Evolutionary conservation across 257 asterid species (phyloP).

Genomic region (Rhazya stricta): DNA sequence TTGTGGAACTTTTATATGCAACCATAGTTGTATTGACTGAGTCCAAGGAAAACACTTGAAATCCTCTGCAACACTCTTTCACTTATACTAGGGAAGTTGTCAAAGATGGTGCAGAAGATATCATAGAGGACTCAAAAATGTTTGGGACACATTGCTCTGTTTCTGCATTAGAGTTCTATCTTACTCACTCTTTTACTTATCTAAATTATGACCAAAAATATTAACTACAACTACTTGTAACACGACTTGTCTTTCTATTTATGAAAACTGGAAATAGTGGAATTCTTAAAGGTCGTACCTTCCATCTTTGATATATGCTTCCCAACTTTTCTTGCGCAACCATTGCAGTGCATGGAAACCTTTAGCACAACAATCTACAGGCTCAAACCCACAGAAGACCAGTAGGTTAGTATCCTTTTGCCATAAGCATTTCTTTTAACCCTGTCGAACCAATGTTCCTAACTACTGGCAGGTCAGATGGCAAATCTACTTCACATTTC

Average conservation of each 20-base stretch:
- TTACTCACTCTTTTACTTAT: too few species aligned
- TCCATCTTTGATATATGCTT: slow-evolving; percentile 64
- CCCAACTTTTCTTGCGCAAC: slow-evolving; percentile 74
- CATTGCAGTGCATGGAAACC: slow-evolving; percentile 71
- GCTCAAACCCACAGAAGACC: not conserved
- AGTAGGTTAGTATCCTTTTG: not conserved
- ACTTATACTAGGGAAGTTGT: too few species aligned
- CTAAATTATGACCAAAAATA: too few species aligned
- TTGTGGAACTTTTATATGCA: not conserved
- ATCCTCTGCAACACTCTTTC: too few species aligned
- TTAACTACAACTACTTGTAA: too few species aligned
- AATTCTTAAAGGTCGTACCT: slow-evolving; percentile 15
- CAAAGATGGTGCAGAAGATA: too few species aligned
- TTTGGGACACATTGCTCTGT: not conserved
- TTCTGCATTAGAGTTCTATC: not conserved
- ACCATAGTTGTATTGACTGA: too few species aligned
- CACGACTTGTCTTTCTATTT: too few species aligned
- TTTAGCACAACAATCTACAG: slow-evolving; percentile 22
- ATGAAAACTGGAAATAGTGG: not conserved
- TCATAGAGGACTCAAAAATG: too few species aligned
- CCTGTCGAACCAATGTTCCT: not conserved
- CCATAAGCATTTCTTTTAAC: not conserved
- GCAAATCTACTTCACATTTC: not conserved
- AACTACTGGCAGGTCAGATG: not conserved
- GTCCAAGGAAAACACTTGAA: too few species aligned